Evolutionary conservation across 192 early-diverging fungal genomes (phyloP), one percentile per base, ranked within the genome.

Genomic region (Funneliformis mosseae): DNA sequence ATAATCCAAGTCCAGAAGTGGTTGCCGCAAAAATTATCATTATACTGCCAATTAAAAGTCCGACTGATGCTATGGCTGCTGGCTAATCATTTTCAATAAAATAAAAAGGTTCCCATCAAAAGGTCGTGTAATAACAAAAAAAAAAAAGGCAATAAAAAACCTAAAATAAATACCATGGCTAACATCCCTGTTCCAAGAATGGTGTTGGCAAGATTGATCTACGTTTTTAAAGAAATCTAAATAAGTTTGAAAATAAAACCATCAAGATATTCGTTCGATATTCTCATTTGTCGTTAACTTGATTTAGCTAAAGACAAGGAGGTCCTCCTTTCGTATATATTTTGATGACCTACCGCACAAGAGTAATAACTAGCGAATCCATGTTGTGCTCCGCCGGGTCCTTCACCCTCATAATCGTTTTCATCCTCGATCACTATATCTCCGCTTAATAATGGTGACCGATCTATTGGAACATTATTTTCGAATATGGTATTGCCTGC

Each of bases 141-240:
- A 27, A 43, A 43, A 21, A 4, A 38, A n/a, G n/a, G n/a, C n/a
- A 4, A 16, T 16, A 8, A 4, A 23, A 67, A 63, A 67, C 8
- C 3, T 4, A 67, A 67, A 59, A 18, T 25, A 66, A 48, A 63
- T 88, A 94, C 93, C 98, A 99, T 97, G 45, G 97, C 97, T 33
- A 99, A 86, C 96, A 99, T 97, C 5, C 97, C 98, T 61, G 93
- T 92, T n/a, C 97, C 97, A 11, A 99, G 86, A 82, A 99, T 97
- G 0, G 97, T 99, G 81, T 99, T 99, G 50, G 93, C 89, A 46
- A 99, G 87, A 82, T 98, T 99, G 73, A 96, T 89, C 9, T 89
- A 83, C 10, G 27, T 66, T 92, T 95, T 55, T 90, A 91, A 43
- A 84, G 63, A 4, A 92, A 82, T 60, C 11, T 59, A 55, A 48